Base-by-base conservation (phyloP, 495 filamentous ascomycete species). In the Astrothelium macrocarpum region DNA sequence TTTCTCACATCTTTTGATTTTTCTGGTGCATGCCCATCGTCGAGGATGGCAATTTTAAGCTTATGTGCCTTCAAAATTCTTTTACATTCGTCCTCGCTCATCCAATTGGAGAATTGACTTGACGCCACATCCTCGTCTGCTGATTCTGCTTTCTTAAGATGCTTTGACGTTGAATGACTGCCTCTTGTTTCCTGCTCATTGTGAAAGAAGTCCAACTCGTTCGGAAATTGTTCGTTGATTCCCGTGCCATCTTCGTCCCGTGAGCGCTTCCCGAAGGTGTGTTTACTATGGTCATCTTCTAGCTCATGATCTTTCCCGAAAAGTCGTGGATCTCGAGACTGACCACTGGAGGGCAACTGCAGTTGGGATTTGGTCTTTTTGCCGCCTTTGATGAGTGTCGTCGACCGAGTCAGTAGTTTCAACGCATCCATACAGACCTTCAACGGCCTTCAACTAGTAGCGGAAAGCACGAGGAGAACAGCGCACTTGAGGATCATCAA, bases 61-160 rank as follows among this genome's bases (percentile, higher is more conserved):
- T 92, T 89, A 73, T 98, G 91, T 36, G 84, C 82, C 64, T 85
- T 86, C 58, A 97, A 72, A n/a, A 91, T 78, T 60, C 84, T 84
- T 62, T 85, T 83, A 59, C 89, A 84, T 64, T 93, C 85, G 60
- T 87, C 86, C 68, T 87, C 82, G 62, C 78, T 79, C n/a, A 60
- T 59, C 32, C 12, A n/a, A 63, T 58, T 32, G 49, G 63, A 31
- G 4, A 3, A 23, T 53, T 2, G 18, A 25, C 43, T 42, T 58
- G 60, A 39, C 53, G 1, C 29, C 36, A 39, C 63, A 4, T 28
- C 31, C 23, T 64, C 45, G 31, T 65, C 49, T n/a, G 14, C 39
- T 23, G 32, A 4, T 49, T 29, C 43, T 29, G 43, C 23, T 26
- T 60, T 66, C 14, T 65, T 53, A 29, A 61, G 46, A 2, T 32